Base-by-base conservation (phyloP, 169 alveolate genomes). In the Plasmodium gallinaceum region DNA sequence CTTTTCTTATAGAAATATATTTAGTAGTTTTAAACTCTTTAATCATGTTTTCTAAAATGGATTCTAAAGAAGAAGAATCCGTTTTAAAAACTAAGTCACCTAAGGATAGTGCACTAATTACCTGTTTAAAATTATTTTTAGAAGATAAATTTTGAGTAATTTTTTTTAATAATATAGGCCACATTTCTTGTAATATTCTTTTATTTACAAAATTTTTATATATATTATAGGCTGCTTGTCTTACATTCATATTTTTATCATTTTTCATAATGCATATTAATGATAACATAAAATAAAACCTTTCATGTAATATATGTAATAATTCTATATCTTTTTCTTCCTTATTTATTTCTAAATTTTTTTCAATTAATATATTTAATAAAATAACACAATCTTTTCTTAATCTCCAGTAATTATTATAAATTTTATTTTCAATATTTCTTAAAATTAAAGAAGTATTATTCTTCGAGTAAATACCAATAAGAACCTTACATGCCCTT, bases 141-240 rank as follows among this genome's bases (percentile, higher is more conserved):
- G 92, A 86, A 32, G 92, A 86, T 57, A 86, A 71, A 64, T 86
- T 86, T 51, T 86, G 92, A 5, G 92, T 86, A 16, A 86, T 70
- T 64, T 86, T 86, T 57, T 86, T 86, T 45, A 71, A 52, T 74
- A 86, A 65, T 39, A 86, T 71, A 0, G 92, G 87, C 74, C 86
- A 86, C 86, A 86, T 86, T 45, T 86, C 92, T 65, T 86, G 86
- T 58, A 86, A 60, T 70, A 86, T 45, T 70, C 75, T 86, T 52
- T 71, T 86, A 46, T 71, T 86, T 14, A 86, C 87, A 64, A 22
- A 86, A 48, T 64, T 86, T 24, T 86, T 86, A 26, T 86, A 86
- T 43, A 86, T 71, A 60, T 52, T 71, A 71, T 70, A 71, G 0
- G 92, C 61, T n/a, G 76, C 71, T 60, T 86, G 92, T 64, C 68